phyloP scores from a whole-genome alignment of 2,329 filamentous ascomycete genomes.

The Pseudonectria foliicola region DNA sequence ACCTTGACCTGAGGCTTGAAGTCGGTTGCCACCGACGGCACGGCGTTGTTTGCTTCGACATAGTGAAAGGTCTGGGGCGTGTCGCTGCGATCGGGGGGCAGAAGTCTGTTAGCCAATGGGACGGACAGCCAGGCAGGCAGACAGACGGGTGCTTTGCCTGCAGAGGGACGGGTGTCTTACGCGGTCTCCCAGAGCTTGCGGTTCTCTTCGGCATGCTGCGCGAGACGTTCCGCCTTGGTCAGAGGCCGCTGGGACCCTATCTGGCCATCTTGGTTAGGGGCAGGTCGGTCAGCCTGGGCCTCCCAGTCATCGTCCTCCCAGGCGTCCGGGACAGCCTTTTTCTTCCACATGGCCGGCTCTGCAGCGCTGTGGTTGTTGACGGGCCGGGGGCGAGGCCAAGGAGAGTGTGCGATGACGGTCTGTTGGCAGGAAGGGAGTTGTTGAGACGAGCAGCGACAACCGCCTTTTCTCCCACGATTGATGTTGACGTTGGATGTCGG shows the following conservation, averaged over 20 bases:
- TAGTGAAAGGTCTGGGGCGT: conserved; percentile 68
- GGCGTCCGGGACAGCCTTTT: conserved; percentile 55
- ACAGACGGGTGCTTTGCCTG: too few relatives aligned
- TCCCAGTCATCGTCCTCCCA: conserved; percentile 96
- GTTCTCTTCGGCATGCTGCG: conserved; percentile 76
- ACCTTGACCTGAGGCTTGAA: conserved; percentile 82
- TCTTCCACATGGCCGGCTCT: conserved; percentile 37
- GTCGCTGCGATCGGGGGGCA: conserved; percentile 46
- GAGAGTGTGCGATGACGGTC: too few relatives aligned
- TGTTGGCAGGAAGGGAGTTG: too few relatives aligned
- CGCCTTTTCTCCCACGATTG: too few relatives aligned
- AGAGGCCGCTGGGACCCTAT: conserved; percentile 36
- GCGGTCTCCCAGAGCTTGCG: conserved; percentile 84
- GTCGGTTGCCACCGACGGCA: conserved; percentile 55
- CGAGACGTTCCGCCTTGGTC: conserved; percentile 69
- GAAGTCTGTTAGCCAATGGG: background rate
- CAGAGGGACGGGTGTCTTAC: conserved; percentile 43
- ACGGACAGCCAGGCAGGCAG: conserved; percentile 1
- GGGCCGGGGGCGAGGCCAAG: background rate
- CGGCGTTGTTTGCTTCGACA: conserved; percentile 55
- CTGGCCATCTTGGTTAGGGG: conserved; percentile 25
- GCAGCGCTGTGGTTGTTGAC: background rate
- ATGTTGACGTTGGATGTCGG: too few relatives aligned
- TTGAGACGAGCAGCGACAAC: too few relatives aligned
- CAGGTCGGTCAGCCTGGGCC: conserved; percentile 56